Percentiles rank a stretch among this genome's conserved stretches.
Evolutionary conservation across 106 monocot species (phyloP).

Genomic region (Narthecium ossifragum): DNA sequence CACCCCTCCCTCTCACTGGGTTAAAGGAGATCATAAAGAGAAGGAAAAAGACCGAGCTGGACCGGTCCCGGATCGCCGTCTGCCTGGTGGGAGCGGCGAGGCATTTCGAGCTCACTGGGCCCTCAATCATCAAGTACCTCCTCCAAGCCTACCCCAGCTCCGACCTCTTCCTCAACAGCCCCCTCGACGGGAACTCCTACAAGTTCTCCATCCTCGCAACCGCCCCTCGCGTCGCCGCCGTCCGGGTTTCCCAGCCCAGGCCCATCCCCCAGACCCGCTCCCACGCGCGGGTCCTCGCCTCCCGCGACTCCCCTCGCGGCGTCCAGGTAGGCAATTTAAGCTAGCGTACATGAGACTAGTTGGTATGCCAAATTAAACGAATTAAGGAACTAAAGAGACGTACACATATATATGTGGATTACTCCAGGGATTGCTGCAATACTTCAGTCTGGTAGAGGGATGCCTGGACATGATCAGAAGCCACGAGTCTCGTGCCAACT

Average conservation of each 20-base stretch:
- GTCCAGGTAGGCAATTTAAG: conserved; percentile 50
- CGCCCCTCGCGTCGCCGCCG: conserved; percentile 57
- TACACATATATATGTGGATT: no score
- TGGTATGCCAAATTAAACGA: no score
- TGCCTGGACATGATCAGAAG: conserved; percentile 47
- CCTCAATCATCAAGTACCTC: conserved; percentile 69
- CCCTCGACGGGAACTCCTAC: conserved; percentile 66
- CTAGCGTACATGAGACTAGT: no score
- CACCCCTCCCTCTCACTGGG: no score
- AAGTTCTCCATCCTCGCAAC: conserved; percentile 55
- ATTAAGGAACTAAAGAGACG: no score
- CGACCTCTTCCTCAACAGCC: conserved; percentile 78
- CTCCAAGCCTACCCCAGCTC: conserved; percentile 38
- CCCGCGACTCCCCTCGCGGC: conserved; percentile 63
- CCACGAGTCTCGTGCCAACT: conserved; percentile 36
- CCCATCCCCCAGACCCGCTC: conserved; percentile 27
- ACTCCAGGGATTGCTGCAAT: conserved; percentile 87
- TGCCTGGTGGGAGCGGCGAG: conserved; percentile 89
- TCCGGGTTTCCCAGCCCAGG: conserved; percentile 46
- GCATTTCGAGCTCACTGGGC: conserved; percentile 91
- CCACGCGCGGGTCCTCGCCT: conserved; percentile 43
- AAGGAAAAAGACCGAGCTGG: background rate
- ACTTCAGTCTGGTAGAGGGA: conserved; percentile 75
- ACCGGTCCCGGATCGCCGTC: conserved; percentile 47
- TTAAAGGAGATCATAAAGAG: no score